Evolutionary conservation across 306 rosid species (phyloP).

Genomic region (Coriaria nepalensis): DNA sequence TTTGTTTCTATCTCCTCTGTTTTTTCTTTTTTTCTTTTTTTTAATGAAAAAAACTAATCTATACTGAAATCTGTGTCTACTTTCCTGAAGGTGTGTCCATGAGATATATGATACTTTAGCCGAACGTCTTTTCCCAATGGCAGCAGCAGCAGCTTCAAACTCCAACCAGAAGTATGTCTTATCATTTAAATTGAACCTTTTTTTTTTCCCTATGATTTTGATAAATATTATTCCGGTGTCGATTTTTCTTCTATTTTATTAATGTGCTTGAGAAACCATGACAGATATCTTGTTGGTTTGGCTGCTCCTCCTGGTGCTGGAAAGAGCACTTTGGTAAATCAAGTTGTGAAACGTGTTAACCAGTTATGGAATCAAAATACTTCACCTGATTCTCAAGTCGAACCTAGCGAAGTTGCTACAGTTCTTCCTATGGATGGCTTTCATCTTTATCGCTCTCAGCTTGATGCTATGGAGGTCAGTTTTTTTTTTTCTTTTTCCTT

Average conservation of each 20-base stretch:
- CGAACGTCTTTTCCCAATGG: slow-evolving; percentile 38
- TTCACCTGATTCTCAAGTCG: slow-evolving; percentile 47
- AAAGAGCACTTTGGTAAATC: slow-evolving; percentile 66
- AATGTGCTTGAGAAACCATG: slow-evolving; percentile 10
- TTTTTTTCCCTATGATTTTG: too few relatives aligned
- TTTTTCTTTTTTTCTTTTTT: slow-evolving; percentile 3
- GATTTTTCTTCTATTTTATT: slow-evolving; percentile 12
- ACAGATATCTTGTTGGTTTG: slow-evolving; percentile 64
- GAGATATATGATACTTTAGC: slow-evolving; percentile 74
- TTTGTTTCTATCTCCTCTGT: too few relatives aligned
- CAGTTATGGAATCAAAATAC: slow-evolving; percentile 51
- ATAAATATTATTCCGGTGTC: too few relatives aligned
- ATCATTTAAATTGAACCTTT: slow-evolving; percentile 15
- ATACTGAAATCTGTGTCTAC: slow-evolving; percentile 2
- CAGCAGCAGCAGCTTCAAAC: slow-evolving; percentile 28
- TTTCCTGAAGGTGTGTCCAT: slow-evolving; percentile 36
- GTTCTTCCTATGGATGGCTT: slow-evolving; percentile 92
- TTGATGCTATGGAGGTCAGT: slow-evolving; percentile 84
- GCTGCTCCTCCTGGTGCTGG: slow-evolving; percentile 99
- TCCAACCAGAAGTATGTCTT: slow-evolving; percentile 51
- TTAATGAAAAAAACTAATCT: background rate
- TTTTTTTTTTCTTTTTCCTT: slow-evolving; percentile 12
- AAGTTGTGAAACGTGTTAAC: slow-evolving; percentile 60
- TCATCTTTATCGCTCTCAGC: slow-evolving; percentile 77
- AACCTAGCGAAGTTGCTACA: slow-evolving; percentile 45